These are phyloP conservation scores for Phaeosphaeriaceae sp. DNA, from an alignment of 2,329 filamentous ascomycete species.

Conservation along the genomic window DNA sequence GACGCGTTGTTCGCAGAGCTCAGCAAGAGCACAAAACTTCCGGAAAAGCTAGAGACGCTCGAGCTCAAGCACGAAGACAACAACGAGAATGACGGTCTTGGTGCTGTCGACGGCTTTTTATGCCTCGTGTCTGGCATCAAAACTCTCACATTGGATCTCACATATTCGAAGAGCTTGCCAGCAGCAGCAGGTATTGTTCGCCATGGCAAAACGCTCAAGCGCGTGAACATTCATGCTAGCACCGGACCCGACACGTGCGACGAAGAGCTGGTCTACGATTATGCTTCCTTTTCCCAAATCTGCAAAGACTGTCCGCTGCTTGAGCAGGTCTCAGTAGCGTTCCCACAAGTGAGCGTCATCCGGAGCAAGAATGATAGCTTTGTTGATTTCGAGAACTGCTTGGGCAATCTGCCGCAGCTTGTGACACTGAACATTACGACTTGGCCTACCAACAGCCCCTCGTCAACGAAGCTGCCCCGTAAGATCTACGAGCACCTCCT, in stretches of 20 bases:
- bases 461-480: slow-evolving; percentile 49
- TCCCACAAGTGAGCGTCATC: slow-evolving; percentile 55
- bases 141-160: slow-evolving; percentile 54
- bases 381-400: slow-evolving; percentile 50
- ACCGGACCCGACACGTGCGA: slow-evolving; percentile 43
- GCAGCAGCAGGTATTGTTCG: slow-evolving; percentile 52
- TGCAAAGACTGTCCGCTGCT: slow-evolving; percentile 53
- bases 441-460: slow-evolving; percentile 55
- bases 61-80: slow-evolving; percentile 59
- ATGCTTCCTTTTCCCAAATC: slow-evolving; percentile 54
- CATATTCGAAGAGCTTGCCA: slow-evolving; percentile 51
- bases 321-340: slow-evolving; percentile 57
- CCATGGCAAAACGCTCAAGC: slow-evolving; percentile 55
- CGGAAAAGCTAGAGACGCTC: slow-evolving; percentile 53
- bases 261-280: slow-evolving; percentile 55
- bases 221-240: slow-evolving; percentile 54
- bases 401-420: slow-evolving; percentile 49
- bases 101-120: slow-evolving; percentile 57
- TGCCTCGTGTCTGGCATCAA: slow-evolving; percentile 55
- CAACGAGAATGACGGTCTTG: slow-evolving; percentile 54
- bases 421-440: slow-evolving; percentile 58
- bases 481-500: slow-evolving; percentile 56
- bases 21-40: slow-evolving; percentile 54
- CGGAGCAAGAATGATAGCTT: slow-evolving; percentile 52
- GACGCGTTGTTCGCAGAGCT: slow-evolving; percentile 57